Evolutionary conservation across 345 rosid genomes (phyloP), one percentile per base, ranked within the genome.

Genomic region (Rubroshorea leprosula): DNA sequence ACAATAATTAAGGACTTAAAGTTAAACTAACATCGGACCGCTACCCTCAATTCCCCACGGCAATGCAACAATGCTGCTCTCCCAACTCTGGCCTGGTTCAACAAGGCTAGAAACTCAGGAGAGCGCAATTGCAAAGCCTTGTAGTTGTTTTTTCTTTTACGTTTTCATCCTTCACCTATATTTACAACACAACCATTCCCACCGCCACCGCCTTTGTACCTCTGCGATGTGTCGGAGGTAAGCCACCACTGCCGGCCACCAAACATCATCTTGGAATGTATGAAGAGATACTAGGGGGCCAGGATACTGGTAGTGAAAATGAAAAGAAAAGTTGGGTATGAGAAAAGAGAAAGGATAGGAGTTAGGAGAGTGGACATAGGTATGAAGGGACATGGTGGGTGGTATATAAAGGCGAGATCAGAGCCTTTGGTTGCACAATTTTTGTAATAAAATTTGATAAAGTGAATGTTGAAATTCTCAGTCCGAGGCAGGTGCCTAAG

Each of bases 21-120:
- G 63, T 66, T 29, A 35, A 60, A 31, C 65, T 57, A 57, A 68
- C 45, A 17, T 85, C 89, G 93, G 93, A 85, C 93, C 93, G 93
- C 70, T 70, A 80, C 85, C 93, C 89, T 85, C 93, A 75, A 85
- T 85, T 83, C 93, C 93, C 93, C 87, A 15, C n/a, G n/a, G 82
- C 89, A 55, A 77, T 83, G 89, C 89, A 85, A 83, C 67, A 62
- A 78, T 80, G 53, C 68, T 71, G 79, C 85, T 83, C 83, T 85
- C 78, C 89, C 75, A 51, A 63, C 61, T 82, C 92, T 80, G 73
- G 73, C 75, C 7, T 24, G n/a, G n/a, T n/a, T n/a, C 17, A 1
- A n/a, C 14, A 6, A 51, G 74, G 78, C 69, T 71, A 84, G 82
- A 76, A 62, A 64, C 68, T 75, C 76, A 26, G 87, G 87, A 84